These are phyloP conservation scores for Dittrichia graveolens DNA, from an alignment of 129 eudicot genomes.

Conservation along the genomic window DNA sequence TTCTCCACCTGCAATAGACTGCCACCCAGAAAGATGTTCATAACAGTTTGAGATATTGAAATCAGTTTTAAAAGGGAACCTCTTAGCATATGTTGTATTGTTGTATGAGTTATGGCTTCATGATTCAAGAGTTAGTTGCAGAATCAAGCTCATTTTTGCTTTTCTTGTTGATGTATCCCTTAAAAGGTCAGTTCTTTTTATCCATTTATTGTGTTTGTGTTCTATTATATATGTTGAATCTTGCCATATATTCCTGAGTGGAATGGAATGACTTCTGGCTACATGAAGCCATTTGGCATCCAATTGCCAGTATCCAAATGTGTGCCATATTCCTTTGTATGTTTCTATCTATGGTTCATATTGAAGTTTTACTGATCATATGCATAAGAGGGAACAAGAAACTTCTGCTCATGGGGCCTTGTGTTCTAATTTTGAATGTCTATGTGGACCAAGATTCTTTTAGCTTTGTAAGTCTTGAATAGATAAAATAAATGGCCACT, in stretches of 20 bases:
- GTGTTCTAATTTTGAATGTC: background rate
- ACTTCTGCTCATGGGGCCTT: background rate
- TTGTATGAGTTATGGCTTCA: too few species aligned
- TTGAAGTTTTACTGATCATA: background rate
- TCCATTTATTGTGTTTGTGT: background rate
- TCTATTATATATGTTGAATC: too few species aligned
- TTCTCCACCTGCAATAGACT: background rate
- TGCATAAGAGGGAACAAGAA: background rate
- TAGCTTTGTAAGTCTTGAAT: background rate
- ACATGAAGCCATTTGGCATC: background rate
- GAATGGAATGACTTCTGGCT: too few species aligned
- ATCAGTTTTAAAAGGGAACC: background rate
- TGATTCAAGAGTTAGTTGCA: background rate
- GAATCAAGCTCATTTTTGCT: slow-evolving; percentile 3
- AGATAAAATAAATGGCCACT: background rate
- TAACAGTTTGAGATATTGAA: background rate
- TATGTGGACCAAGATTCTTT: background rate
- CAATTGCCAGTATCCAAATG: background rate
- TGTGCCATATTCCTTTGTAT: background rate
- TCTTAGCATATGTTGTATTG: background rate
- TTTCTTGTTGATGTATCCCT: background rate
- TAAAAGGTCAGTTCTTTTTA: slow-evolving; percentile 17
- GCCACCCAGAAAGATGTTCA: background rate
- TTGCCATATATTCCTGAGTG: too few species aligned
- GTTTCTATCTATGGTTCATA: slow-evolving; percentile 16